A percentile compares a stretch with the other conserved stretches of the same genome.
phyloP scores from a whole-genome alignment of 495 filamentous ascomycete genomes.

The Hypoxylon fragiforme region DNA sequence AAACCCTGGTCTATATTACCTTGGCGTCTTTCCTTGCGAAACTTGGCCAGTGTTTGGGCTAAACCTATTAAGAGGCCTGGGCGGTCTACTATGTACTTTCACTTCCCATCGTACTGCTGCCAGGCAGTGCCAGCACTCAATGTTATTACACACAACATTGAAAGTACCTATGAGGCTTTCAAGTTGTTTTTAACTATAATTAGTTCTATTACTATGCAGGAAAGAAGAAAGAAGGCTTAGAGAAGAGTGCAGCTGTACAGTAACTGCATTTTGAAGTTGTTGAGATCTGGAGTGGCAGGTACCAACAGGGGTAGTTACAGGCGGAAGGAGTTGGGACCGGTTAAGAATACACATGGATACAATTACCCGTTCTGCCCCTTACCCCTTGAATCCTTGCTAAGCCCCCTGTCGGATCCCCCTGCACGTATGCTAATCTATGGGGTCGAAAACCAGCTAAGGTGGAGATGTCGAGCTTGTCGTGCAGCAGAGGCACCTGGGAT shows the following conservation, averaged over 20 bases:
- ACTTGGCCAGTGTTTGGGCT: slow-evolving; percentile 28
- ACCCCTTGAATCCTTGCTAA: slow-evolving; percentile 19
- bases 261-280: no score
- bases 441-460: background rate
- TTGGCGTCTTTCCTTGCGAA: slow-evolving; percentile 29
- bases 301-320: background rate
- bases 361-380: slow-evolving; percentile 4
- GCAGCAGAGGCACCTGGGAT: slow-evolving; percentile 20
- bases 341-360: no score
- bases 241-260: no score
- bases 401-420: no score
- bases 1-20: slow-evolving; percentile 31
- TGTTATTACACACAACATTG: no score
- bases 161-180: no score
- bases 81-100: no score
- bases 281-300: background rate
- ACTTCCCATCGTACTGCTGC: background rate
- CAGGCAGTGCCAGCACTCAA: background rate
- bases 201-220: no score
- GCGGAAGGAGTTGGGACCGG: no score
- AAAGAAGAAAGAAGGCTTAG: no score
- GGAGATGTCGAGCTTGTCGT: slow-evolving; percentile 23
- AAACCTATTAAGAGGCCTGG: slow-evolving; percentile 16
- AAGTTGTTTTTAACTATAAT: no score
- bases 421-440: no score